A percentile compares a stretch with the other conserved stretches of the same genome.
Evolutionary conservation across 2,329 filamentous ascomycete species (phyloP).

Genomic region (Microdochium paspali): DNA sequence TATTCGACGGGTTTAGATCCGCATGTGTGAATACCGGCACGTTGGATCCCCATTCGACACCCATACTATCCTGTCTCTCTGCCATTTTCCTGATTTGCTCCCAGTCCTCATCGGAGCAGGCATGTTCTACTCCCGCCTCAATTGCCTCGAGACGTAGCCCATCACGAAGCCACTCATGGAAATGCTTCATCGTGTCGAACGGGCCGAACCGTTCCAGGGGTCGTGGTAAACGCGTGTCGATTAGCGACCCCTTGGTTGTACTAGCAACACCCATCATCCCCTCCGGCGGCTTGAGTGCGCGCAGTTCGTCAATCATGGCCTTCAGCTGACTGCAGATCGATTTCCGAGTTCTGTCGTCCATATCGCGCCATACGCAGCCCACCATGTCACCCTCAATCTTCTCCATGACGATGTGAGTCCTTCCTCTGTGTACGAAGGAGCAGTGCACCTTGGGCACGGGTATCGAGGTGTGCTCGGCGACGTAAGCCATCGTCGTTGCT

Average conservation of each 20-base stretch:
- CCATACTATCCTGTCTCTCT: no score
- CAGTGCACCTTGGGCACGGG: slow-evolving; percentile 34
- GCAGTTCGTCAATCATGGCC: neutral
- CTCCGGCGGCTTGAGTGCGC: neutral
- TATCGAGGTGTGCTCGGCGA: slow-evolving; percentile 29
- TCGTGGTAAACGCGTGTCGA: neutral
- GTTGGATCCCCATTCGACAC: no score
- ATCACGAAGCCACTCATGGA: neutral
- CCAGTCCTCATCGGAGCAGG: neutral
- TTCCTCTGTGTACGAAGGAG: slow-evolving; percentile 27
- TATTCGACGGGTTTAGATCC: slow-evolving; percentile 18
- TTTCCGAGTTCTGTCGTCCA: neutral
- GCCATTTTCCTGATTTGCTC: no score
- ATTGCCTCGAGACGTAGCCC: neutral
- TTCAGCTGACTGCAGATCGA: neutral
- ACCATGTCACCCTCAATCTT: neutral
- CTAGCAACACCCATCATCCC: neutral
- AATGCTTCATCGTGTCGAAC: neutral
- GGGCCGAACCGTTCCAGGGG: neutral
- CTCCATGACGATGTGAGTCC: slow-evolving; percentile 36
- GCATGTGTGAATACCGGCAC: slow-evolving; percentile 13
- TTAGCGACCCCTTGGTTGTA: neutral
- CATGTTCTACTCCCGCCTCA: neutral
- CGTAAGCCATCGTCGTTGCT: slow-evolving; percentile 27
- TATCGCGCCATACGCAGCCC: neutral